Evolutionary conservation across 768 basidiomycete genomes (phyloP).

Genomic region (Mycena haematopus): DNA sequence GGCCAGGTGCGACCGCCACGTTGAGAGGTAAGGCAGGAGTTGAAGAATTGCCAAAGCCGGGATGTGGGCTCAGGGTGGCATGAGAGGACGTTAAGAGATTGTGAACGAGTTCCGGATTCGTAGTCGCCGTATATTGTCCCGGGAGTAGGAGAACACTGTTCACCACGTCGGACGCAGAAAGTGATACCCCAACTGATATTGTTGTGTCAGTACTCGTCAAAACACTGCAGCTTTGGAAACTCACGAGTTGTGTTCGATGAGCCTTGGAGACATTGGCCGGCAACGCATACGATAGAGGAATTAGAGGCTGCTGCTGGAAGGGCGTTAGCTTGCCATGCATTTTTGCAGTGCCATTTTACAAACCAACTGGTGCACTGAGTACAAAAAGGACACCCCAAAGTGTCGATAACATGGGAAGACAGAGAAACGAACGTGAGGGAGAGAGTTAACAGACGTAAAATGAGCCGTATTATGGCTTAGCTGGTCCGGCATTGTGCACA

Average conservation of each 20-base stretch:
- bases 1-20: constrained; percentile 68
- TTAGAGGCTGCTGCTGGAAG: constrained; percentile 15
- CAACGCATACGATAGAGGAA: constrained; percentile 77
- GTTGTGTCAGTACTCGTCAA: constrained; percentile 19
- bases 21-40: constrained; percentile 69
- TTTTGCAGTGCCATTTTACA: constrained; percentile 28
- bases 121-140: constrained; percentile 75
- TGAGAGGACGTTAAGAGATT: constrained; percentile 69
- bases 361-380: constrained; percentile 45
- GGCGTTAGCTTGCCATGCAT: not conserved
- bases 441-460: constrained; percentile 16
- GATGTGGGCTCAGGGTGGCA: constrained; percentile 59
- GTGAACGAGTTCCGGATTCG: constrained; percentile 76
- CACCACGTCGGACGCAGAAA: constrained; percentile 61
- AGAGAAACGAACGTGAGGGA: constrained; percentile 25
- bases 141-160: constrained; percentile 71
- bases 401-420: constrained; percentile 41
- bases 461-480: constrained; percentile 1
- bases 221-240: constrained; percentile 24
- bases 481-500: too few relatives aligned
- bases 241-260: constrained; percentile 73
- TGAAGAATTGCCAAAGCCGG: constrained; percentile 69
- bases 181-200: constrained; percentile 67
- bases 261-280: constrained; percentile 88
- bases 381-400: constrained; percentile 41